Conservation (phyloP, 805 yeast genomes). For the Metschnikowia arizonensis region DNA sequence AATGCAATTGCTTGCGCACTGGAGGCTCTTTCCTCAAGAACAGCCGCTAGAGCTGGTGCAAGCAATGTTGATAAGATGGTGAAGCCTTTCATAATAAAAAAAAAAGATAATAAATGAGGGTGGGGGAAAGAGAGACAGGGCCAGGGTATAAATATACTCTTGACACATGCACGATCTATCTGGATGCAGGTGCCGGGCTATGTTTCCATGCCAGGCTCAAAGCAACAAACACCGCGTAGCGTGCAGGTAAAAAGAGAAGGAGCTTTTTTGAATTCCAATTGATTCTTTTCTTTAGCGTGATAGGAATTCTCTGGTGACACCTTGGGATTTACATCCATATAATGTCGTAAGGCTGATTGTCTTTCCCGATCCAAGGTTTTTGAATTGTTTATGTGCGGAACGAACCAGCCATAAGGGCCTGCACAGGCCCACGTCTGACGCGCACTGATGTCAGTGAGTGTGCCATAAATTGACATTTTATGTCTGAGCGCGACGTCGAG, state of each 20-base stretch:
- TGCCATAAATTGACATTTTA: not conserved
- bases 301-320: not conserved
- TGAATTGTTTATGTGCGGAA: not conserved
- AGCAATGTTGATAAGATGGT: slow-evolving; percentile 4
- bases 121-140: not conserved
- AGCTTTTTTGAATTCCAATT: not conserved
- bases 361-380: not conserved
- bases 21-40: slow-evolving; percentile 2
- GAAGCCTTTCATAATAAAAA: not conserved
- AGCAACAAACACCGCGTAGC: not conserved
- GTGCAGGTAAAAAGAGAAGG: not conserved
- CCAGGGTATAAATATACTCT: not conserved
- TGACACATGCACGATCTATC: slow-evolving; percentile 1
- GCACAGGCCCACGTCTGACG: not conserved
- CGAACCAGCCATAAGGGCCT: not conserved
- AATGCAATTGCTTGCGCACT: slow-evolving; percentile 42
- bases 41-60: slow-evolving; percentile 6
- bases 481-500: not conserved
- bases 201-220: not conserved
- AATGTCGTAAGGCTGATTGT: not conserved
- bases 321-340: too few relatives aligned
- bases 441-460: not conserved
- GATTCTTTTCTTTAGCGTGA: not conserved
- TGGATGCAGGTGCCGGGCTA: slow-evolving; percentile 3
- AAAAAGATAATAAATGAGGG: too few relatives aligned